Base-by-base conservation (phyloP, 1,284 basidiomycete species). In the Trametes polyzona region DNA sequence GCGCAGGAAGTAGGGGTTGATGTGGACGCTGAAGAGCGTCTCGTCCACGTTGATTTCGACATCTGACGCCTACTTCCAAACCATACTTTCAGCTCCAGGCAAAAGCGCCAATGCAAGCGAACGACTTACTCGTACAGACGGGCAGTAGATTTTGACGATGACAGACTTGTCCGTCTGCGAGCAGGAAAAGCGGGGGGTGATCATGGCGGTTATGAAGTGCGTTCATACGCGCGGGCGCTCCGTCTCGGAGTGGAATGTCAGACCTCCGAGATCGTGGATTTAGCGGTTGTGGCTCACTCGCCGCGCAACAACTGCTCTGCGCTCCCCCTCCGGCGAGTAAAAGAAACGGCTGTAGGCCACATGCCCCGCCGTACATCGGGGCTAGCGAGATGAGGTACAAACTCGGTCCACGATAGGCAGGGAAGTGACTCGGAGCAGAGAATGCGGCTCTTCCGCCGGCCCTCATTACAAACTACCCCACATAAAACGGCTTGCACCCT, bases 1-100 rank as follows among this genome's bases (percentile, higher is more conserved):
- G 3, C 90, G 86, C 53, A 93, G 78, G 66, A 88, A 93, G 68
- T 93, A 93, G 4, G 90, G 90, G 58, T 87, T 88, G 68, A 92
- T 81, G 67, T 93, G 85, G 37, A 91, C 73, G n/a, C 83, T 84
- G 69, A 93, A 78, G 41, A 88, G 72, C 32, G 82, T 82, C 55
- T 83, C 83, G 63, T 91, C 87, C 55, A 92, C 83, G 63, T 88
- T 78, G 61, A 92, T 86, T 69, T 93, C 91, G 33, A 87, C 82
- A 59, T 93, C 91, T 42, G 87, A 82, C 23, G 90, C 88, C 90
- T 92, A 72, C 70, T 68, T 70, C 60, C 62, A 52, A 30, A 27
- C 24, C 50, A 72, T 14, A 27, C 66, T 72, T 72, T 73, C 55
- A 68, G 64, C 66, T 42, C 50, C 44, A 19, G 21, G 35, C n/a